Base-by-base conservation (phyloP, 331 rosid genomes). In the Malus hybrid region DNA sequence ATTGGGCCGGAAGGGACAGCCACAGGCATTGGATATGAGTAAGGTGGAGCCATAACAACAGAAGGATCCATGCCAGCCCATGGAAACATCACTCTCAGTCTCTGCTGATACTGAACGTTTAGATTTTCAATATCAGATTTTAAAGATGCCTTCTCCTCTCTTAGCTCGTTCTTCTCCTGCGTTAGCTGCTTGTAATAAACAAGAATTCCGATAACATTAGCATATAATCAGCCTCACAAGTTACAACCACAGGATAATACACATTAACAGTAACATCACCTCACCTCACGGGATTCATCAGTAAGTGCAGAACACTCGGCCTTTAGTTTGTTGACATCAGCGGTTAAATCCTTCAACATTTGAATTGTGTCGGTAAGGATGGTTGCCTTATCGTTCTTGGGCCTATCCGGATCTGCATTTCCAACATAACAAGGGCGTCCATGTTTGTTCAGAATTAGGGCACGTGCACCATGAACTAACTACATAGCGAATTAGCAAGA, bases 331-430 rank as follows among this genome's bases (percentile, higher is more conserved):
- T 68, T 76, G 28, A 93, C 97, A 81, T 93, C 89, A n/a, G 87
- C 86, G 22, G 88, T 78, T 52, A 89, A 86, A 79, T 93, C 98
- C 76, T 87, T 87, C 63, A 93, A 85, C 77, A 86, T 69, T 78
- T 93, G 95, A 75, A 93, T 19, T 5, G 98, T 86, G 83, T 91
- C 96, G 0, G 88, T 80, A 44, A 94, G 94, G 64, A 93, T 93
- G 56, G 98, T 91, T 46, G 88, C 96, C 82, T 93, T 93, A 80
- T 93, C 98, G 72, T 93, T 91, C 87, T 87, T 90, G 34, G 97
- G 97, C 89, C 96, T 93, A 79, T 87, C 95, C 15, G 97, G 88
- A 63, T 90, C 97, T 90, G 87, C 84, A 81, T 77, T 80, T 81
- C 75, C 33, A 77, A 75, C 64, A 66, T 24, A 81, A 75, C 34